Evolutionary conservation across 768 basidiomycete genomes (phyloP).

Genomic region (Coprinopsis cinerea): DNA sequence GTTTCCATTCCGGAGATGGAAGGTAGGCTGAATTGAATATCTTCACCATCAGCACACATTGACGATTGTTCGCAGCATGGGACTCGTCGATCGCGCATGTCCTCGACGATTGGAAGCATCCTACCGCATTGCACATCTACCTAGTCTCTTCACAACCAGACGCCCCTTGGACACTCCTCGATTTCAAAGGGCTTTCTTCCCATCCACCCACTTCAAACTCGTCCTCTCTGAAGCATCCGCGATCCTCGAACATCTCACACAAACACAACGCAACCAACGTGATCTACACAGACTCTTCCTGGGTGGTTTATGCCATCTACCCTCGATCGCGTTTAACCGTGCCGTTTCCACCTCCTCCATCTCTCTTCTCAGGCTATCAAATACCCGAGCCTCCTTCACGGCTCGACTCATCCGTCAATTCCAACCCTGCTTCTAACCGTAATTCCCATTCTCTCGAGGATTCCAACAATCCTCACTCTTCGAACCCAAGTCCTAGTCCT

Average conservation of each 20-base stretch:
- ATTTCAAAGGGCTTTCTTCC: no score
- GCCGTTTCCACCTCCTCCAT: conserved; percentile 24
- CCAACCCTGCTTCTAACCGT: conserved; percentile 3
- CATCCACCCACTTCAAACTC: conserved; percentile 13
- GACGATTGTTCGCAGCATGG: conserved; percentile 53
- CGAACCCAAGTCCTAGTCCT: no score
- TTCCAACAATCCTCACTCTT: no score
- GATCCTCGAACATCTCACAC: conserved; percentile 21
- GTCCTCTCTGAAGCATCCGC: conserved; percentile 19
- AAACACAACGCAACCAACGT: conserved; percentile 17
- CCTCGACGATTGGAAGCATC: conserved; percentile 30
- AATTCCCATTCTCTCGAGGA: neutral
- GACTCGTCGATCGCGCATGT: conserved; percentile 39
- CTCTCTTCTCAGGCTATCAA: conserved; percentile 29
- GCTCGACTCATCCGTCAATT: conserved; percentile 14
- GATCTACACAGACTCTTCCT: conserved; percentile 3
- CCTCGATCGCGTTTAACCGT: conserved; percentile 38
- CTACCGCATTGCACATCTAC: conserved; percentile 56
- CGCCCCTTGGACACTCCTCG: conserved; percentile 54
- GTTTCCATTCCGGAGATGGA: conserved; percentile 57
- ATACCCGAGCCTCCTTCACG: conserved; percentile 25
- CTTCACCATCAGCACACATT: no score
- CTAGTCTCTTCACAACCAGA: conserved; percentile 55
- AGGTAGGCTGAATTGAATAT: conserved; percentile 48
- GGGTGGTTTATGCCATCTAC: conserved; percentile 36